These are phyloP conservation scores for Paramyrothecium roridum DNA, from an alignment of 2,329 filamentous ascomycete species.

Conservation along the genomic window DNA sequence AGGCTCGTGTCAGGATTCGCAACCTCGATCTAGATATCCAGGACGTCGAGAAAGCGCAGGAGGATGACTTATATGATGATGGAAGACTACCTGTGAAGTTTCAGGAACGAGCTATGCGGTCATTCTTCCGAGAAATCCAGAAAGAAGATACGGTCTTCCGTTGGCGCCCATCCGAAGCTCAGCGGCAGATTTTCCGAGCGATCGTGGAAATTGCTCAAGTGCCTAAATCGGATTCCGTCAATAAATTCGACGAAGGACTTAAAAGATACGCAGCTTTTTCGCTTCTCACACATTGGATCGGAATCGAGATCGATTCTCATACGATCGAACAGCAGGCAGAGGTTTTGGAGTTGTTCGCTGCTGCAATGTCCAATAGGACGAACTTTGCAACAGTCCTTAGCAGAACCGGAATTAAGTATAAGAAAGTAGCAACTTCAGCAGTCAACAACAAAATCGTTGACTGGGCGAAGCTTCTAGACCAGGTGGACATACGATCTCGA, in stretches of 20 bases:
- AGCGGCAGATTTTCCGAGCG: constrained; percentile 17
- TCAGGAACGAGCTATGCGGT: constrained; percentile 22
- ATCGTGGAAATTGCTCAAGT: constrained; percentile 8
- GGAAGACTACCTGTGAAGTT: constrained; percentile 20
- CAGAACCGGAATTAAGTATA: neutral
- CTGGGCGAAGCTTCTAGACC: constrained; percentile 12
- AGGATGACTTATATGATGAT: constrained; percentile 18
- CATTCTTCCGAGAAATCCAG: constrained; percentile 16
- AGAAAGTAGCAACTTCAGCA: neutral
- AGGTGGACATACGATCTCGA: neutral
- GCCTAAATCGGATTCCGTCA: neutral
- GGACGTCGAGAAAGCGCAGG: constrained; percentile 12
- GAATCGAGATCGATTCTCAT: constrained; percentile 11
- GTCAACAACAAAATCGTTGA: constrained; percentile 5
- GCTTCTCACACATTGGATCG: constrained; percentile 14
- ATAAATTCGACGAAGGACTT: neutral
- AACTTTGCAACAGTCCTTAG: constrained; percentile 11
- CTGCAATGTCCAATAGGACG: constrained; percentile 10
- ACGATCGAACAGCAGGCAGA: constrained; percentile 10
- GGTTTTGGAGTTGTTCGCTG: constrained; percentile 15
- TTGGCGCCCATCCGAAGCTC: constrained; percentile 15
- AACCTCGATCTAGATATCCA: constrained; percentile 3
- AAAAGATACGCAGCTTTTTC: constrained; percentile 8
- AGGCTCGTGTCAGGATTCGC: constrained; percentile 7
- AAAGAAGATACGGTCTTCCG: constrained; percentile 2